Evolutionary conservation across 1,284 basidiomycete species (phyloP).

Genomic region (Tremellales sp.): DNA sequence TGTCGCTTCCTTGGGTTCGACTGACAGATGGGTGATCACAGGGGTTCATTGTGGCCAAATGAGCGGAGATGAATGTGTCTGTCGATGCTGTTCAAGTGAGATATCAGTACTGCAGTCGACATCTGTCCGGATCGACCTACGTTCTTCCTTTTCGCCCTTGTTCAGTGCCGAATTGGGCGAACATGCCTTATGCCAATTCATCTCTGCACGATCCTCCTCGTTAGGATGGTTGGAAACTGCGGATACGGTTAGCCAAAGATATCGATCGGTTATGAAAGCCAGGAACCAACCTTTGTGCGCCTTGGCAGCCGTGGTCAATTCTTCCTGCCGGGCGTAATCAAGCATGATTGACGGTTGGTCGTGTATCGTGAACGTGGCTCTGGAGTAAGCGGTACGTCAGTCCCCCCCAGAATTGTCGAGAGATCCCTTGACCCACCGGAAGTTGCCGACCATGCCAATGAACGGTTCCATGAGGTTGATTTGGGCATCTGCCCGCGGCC

Average conservation of each 20-base stretch:
- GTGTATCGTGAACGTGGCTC: slow-evolving; percentile 49
- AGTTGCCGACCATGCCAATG: slow-evolving; percentile 35
- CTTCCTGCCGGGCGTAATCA: slow-evolving; percentile 35
- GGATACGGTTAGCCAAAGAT: slow-evolving; percentile 4
- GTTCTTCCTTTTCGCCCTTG: slow-evolving; percentile 36
- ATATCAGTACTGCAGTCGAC: too few species aligned
- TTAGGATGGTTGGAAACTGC: slow-evolving; percentile 34
- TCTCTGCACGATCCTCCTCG: slow-evolving; percentile 38
- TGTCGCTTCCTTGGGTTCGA: background rate
- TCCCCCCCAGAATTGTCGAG: background rate
- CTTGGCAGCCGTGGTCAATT: slow-evolving; percentile 39
- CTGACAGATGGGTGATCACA: slow-evolving; percentile 46
- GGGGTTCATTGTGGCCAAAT: slow-evolving; percentile 45
- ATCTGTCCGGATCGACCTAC: slow-evolving; percentile 19
- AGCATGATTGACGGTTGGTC: slow-evolving; percentile 48
- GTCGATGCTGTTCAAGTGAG: slow-evolving; percentile 24
- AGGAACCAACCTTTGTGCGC: slow-evolving; percentile 23
- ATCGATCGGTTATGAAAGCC: background rate
- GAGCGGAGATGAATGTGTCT: slow-evolving; percentile 44
- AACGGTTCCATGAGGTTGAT: slow-evolving; percentile 51
- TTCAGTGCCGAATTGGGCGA: slow-evolving; percentile 38
- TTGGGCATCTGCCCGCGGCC: slow-evolving; percentile 46
- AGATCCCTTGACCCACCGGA: slow-evolving; percentile 41
- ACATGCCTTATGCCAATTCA: slow-evolving; percentile 43
- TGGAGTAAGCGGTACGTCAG: slow-evolving; percentile 5